Conservation (phyloP, 2,329 filamentous ascomycete species). For the Laburnicola sp. region DNA sequence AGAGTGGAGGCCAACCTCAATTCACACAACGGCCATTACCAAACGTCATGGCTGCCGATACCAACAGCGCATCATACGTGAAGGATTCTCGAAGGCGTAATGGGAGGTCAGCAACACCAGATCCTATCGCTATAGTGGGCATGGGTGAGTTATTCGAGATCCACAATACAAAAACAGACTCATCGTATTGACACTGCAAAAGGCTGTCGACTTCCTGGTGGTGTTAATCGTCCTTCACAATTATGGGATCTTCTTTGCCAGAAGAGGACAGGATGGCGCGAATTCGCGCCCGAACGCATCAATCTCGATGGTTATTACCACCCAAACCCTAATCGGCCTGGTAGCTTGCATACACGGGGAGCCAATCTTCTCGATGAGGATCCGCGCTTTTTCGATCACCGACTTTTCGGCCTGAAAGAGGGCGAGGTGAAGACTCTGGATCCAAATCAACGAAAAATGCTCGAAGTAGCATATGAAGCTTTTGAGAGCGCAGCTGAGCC, state of each 20-base stretch:
- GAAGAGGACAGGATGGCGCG: conserved; percentile 31
- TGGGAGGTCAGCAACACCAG: conserved; percentile 4
- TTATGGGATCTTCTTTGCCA: conserved; percentile 37
- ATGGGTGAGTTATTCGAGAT: conserved; percentile 19
- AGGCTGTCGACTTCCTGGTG: conserved; percentile 30
- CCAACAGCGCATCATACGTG: too few species aligned
- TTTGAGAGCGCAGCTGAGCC: conserved; percentile 46
- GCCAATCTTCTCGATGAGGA: conserved; percentile 41
- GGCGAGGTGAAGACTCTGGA: conserved; percentile 31
- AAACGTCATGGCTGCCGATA: too few species aligned
- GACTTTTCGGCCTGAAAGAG: conserved; percentile 31
- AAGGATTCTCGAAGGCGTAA: too few species aligned
- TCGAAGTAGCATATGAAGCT: conserved; percentile 41
- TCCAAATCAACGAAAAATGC: conserved; percentile 32
- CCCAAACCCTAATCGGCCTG: conserved; percentile 21
- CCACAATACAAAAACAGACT: neutral
- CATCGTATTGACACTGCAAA: neutral
- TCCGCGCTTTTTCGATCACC: conserved; percentile 40
- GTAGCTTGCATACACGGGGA: conserved; percentile 23
- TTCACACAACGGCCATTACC: too few species aligned
- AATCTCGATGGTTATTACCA: conserved; percentile 43
- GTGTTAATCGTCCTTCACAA: conserved; percentile 9
- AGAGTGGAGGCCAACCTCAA: too few species aligned
- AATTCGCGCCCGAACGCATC: conserved; percentile 32
- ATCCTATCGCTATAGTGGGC: conserved; percentile 33